Percentiles rank a stretch among this genome's conserved stretches.
Conservation (phyloP, 345 rosid species). For the Eucalyptus paniculata region DNA sequence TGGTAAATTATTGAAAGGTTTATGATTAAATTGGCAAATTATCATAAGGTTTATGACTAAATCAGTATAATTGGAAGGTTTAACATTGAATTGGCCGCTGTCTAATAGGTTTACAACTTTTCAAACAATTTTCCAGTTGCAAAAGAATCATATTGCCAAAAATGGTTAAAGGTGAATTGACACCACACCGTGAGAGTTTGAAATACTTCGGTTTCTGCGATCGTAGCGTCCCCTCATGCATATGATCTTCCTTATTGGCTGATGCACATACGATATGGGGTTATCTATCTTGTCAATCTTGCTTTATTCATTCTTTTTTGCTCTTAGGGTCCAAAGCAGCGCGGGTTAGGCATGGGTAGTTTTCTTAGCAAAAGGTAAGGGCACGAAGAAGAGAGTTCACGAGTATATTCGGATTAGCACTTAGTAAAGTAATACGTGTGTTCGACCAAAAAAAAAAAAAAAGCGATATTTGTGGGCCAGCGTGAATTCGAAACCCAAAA, state of each 20-base stretch:
- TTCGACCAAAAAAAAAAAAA: background rate
- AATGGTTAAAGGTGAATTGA: background rate
- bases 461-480: background rate
- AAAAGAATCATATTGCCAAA: background rate
- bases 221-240: background rate
- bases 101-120: too few relatives aligned
- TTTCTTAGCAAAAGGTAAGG: background rate
- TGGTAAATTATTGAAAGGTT: too few relatives aligned
- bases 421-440: too few relatives aligned
- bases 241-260: background rate
- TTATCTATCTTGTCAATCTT: background rate
- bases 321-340: background rate
- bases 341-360: background rate
- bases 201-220: background rate
- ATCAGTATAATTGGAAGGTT: too few relatives aligned
- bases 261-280: background rate
- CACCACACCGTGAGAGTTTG: background rate
- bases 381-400: background rate
- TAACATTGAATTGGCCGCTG: too few relatives aligned
- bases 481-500: background rate
- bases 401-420: background rate
- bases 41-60: too few relatives aligned
- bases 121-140: background rate
- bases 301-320: background rate
- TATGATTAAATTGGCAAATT: too few relatives aligned